A percentile compares a stretch with the other conserved stretches of the same genome.
These are phyloP conservation scores for Trichoderma oligosporum DNA, from an alignment of 2,329 filamentous ascomycete genomes.

Conservation along the genomic window DNA sequence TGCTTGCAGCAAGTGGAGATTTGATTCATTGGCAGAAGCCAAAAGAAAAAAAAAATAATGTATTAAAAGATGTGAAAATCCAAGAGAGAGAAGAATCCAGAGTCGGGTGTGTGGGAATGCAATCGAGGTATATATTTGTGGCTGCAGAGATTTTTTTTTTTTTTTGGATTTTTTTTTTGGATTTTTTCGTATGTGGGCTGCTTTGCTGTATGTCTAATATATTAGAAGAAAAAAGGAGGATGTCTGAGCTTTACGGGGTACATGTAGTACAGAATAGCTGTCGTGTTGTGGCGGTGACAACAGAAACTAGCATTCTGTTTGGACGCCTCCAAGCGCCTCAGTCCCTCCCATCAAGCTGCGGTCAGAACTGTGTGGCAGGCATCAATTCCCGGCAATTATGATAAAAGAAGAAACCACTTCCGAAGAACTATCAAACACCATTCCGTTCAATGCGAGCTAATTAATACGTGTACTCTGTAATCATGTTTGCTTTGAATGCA, in stretches of 20 bases:
- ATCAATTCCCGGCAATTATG: too few relatives aligned
- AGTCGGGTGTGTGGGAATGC: slow-evolving; percentile 27
- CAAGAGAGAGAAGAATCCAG: slow-evolving; percentile 16
- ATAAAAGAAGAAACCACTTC: too few relatives aligned
- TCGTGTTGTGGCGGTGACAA: not conserved
- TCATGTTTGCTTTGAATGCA: too few relatives aligned
- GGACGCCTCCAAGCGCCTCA: not conserved
- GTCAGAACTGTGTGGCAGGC: not conserved
- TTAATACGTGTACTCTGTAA: too few relatives aligned
- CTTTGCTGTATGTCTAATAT: too few relatives aligned
- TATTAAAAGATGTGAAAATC: slow-evolving; percentile 28
- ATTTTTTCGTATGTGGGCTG: too few relatives aligned
- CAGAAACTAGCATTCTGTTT: not conserved
- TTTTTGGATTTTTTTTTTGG: too few relatives aligned
- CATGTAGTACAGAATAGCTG: too few relatives aligned
- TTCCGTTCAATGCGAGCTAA: not conserved
- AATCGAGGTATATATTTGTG: slow-evolving; percentile 34
- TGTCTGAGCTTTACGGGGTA: too few relatives aligned
- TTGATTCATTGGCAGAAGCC: slow-evolving; percentile 38
- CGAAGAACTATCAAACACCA: too few relatives aligned
- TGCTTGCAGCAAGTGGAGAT: slow-evolving; percentile 19
- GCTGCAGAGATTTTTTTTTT: slow-evolving; percentile 28
- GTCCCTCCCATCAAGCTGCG: not conserved
- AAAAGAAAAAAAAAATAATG: slow-evolving; percentile 36
- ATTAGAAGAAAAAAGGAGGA: too few relatives aligned